phyloP scores from a whole-genome alignment of 495 filamentous ascomycete genomes.

The Darksidea phi region DNA sequence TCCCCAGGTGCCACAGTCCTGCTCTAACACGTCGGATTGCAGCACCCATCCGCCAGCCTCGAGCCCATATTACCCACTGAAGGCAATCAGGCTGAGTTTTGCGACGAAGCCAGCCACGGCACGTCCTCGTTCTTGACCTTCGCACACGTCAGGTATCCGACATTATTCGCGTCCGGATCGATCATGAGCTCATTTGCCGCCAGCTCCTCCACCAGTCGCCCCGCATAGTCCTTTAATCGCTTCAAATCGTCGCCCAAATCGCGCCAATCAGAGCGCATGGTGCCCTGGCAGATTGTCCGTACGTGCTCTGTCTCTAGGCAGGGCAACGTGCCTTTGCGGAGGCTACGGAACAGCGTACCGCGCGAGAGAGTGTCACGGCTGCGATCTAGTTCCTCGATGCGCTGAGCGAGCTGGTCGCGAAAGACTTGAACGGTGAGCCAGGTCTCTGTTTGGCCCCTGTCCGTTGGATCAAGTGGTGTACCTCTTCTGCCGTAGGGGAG shows the following conservation, averaged over 20 bases:
- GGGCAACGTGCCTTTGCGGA: slow-evolving; percentile 24
- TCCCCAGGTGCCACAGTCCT: too few species aligned
- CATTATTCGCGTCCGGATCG: slow-evolving; percentile 21
- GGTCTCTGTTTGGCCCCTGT: slow-evolving; percentile 11
- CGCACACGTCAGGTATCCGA: slow-evolving; percentile 38
- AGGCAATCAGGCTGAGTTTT: too few species aligned
- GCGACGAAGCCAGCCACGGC: slow-evolving; percentile 14
- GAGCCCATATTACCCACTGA: too few species aligned
- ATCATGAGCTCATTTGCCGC: slow-evolving; percentile 32
- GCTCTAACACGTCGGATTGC: too few species aligned
- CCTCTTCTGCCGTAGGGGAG: slow-evolving; percentile 7
- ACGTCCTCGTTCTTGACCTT: slow-evolving; percentile 22
- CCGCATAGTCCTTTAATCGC: slow-evolving; percentile 33
- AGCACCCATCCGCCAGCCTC: too few species aligned
- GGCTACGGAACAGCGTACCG: slow-evolving; percentile 30
- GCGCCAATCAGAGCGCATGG: slow-evolving; percentile 13
- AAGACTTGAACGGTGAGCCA: slow-evolving; percentile 38
- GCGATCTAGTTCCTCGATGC: slow-evolving; percentile 12
- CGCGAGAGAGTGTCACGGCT: neutral
- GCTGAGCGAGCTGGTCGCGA: slow-evolving; percentile 30
- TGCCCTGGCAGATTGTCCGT: neutral
- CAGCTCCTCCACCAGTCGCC: slow-evolving; percentile 29
- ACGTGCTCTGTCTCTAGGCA: slow-evolving; percentile 33
- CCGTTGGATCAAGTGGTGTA: neutral
- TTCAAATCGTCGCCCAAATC: slow-evolving; percentile 27